These are phyloP conservation scores for Leucosporidium scottii DNA, from an alignment of 768 basidiomycete genomes.

Conservation along the genomic window DNA sequence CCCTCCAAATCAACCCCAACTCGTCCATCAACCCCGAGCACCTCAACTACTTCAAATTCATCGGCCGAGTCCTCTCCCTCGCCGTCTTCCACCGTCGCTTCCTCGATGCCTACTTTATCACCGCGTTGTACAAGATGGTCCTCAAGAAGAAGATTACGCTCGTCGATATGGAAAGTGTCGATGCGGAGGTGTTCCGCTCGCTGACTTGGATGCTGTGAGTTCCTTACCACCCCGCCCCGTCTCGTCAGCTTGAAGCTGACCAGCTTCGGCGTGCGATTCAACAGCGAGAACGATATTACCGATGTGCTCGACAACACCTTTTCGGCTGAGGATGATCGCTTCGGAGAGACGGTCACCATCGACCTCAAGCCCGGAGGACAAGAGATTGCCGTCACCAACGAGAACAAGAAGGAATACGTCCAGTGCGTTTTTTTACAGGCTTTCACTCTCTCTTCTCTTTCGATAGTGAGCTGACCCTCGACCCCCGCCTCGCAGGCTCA, in stretches of 20 bases:
- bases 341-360: conserved; percentile 95
- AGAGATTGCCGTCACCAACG: conserved; percentile 81
- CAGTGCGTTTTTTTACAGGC: conserved; percentile 50
- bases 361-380: conserved; percentile 85
- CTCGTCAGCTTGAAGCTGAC: neutral
- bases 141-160: conserved; percentile 93
- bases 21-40: conserved; percentile 98
- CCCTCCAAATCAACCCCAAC: conserved; percentile 80
- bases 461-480: neutral
- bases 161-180: conserved; percentile 90
- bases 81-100: conserved; percentile 99
- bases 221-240: neutral
- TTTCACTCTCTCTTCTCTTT: neutral
- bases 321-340: conserved; percentile 91
- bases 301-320: conserved; percentile 98
- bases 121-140: conserved; percentile 99
- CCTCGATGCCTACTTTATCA: conserved; percentile 98
- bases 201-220: conserved; percentile 98
- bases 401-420: conserved; percentile 99
- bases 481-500: conserved; percentile 43
- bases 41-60: conserved; percentile 99
- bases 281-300: conserved; percentile 93
- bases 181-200: conserved; percentile 87
- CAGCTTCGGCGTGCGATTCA: neutral
- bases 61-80: conserved; percentile 86